Evolutionary conservation across 1,284 basidiomycete species (phyloP).

Genomic region (Ceratobasidium sp.): DNA sequence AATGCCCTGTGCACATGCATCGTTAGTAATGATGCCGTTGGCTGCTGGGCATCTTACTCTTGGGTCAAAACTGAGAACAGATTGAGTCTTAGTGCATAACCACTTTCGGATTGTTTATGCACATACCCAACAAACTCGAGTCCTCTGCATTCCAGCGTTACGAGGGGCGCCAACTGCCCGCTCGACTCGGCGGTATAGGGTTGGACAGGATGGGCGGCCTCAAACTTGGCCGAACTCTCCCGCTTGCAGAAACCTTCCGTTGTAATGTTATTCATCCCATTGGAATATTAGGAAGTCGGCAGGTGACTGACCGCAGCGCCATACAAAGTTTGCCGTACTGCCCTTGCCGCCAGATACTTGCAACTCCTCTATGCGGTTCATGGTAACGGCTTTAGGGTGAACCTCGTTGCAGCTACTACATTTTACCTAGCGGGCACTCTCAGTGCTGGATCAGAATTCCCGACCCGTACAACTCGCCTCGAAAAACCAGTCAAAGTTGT

Average conservation of each 20-base stretch:
- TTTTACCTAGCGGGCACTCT: slow-evolving; percentile 62
- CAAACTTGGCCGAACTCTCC: slow-evolving; percentile 78
- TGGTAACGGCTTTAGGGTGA: slow-evolving; percentile 69
- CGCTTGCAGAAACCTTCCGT: slow-evolving; percentile 63
- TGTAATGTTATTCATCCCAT: neutral
- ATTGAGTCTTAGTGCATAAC: neutral
- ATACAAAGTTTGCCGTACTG: slow-evolving; percentile 75
- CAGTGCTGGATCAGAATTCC: neutral
- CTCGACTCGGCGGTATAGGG: slow-evolving; percentile 66
- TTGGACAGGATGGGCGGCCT: slow-evolving; percentile 51
- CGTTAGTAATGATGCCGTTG: slow-evolving; percentile 31
- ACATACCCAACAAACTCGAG: slow-evolving; percentile 63
- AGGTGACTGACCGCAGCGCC: slow-evolving; percentile 62
- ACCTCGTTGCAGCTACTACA: slow-evolving; percentile 77
- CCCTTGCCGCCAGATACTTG: slow-evolving; percentile 70
- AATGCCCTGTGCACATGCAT: slow-evolving; percentile 55
- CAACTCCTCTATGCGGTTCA: slow-evolving; percentile 72
- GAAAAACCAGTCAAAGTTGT: slow-evolving; percentile 80
- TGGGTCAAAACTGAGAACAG: slow-evolving; percentile 24
- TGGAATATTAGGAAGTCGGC: neutral
- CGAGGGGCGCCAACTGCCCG: slow-evolving; percentile 62
- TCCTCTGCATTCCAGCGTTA: slow-evolving; percentile 76
- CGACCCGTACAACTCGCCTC: slow-evolving; percentile 54
- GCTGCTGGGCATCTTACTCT: slow-evolving; percentile 7
- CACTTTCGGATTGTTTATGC: neutral